phyloP scores from a whole-genome alignment of 2,329 filamentous ascomycete species.

The Nigrograna mackinnonii region DNA sequence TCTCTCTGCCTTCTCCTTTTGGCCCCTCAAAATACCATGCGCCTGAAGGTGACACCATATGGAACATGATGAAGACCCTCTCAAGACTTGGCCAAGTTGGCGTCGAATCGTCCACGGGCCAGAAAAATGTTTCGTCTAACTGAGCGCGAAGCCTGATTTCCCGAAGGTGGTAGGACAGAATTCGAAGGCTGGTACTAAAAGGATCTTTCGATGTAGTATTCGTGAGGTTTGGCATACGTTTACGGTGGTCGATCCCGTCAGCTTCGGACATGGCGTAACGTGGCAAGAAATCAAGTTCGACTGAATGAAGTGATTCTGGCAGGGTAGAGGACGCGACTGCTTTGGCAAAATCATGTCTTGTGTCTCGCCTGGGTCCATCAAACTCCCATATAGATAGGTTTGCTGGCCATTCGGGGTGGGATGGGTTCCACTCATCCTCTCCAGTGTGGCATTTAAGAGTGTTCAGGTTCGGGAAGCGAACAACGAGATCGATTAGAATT shows the following conservation, averaged over 20 bases:
- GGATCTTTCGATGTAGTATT: constrained; percentile 11
- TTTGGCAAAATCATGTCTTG: constrained; percentile 21
- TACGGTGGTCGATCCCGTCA: constrained; percentile 2
- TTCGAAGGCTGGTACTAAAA: constrained; percentile 18
- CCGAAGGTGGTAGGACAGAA: constrained; percentile 15
- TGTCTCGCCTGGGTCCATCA: constrained; percentile 21
- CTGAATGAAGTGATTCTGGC: constrained; percentile 12
- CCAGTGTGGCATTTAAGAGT: constrained; percentile 2
- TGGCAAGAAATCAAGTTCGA: constrained; percentile 10
- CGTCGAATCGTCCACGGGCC: constrained; percentile 6
- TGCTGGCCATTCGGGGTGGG: neutral
- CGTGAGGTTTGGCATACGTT: constrained; percentile 12
- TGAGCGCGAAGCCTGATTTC: constrained; percentile 8
- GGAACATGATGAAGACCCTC: constrained; percentile 15
- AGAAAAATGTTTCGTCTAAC: constrained; percentile 19
- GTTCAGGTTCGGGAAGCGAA: constrained; percentile 7
- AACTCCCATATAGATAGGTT: constrained; percentile 10
- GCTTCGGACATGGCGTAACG: neutral
- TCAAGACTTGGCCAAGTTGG: constrained; percentile 20
- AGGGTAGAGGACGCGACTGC: constrained; percentile 9
- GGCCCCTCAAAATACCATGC: constrained; percentile 20
- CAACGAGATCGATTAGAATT: constrained; percentile 12
- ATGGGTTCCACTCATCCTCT: constrained; percentile 2
- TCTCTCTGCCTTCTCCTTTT: constrained; percentile 8
- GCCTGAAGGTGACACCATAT: constrained; percentile 14